Conservation (phyloP, 306 rosid genomes). For the Macrotyloma uniflorum region DNA sequence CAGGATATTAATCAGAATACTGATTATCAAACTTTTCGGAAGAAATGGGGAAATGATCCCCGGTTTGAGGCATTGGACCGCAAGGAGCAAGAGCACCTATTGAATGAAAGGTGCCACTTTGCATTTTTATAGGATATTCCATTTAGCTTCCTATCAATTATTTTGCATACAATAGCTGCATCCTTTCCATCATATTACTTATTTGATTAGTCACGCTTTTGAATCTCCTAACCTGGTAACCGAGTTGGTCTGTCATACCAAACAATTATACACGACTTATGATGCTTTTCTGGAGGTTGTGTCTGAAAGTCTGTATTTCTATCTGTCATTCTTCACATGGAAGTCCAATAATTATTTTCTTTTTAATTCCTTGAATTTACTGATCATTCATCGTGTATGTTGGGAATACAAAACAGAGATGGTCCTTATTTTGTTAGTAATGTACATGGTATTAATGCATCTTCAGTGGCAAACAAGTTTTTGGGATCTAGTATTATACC, state of each 20-base stretch:
- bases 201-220: not conserved
- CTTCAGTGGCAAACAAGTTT: not conserved
- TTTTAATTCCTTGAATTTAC: not conserved
- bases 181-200: not conserved
- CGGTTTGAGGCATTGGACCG: conserved; percentile 93
- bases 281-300: conserved; percentile 16
- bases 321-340: conserved; percentile 1
- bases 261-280: not conserved
- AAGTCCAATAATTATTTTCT: not conserved
- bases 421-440: conserved; percentile 10
- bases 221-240: conserved; percentile 11
- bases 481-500: not conserved
- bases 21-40: conserved; percentile 74
- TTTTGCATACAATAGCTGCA: conserved; percentile 16
- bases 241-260: conserved; percentile 19
- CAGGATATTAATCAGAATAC: conserved; percentile 76
- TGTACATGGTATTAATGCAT: not conserved
- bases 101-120: conserved; percentile 81
- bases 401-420: not conserved
- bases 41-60: conserved; percentile 89
- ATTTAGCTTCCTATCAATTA: not conserved
- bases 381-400: conserved; percentile 25
- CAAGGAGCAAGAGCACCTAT: conserved; percentile 86
- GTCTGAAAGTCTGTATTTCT: not conserved
- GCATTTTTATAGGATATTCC: conserved; percentile 15